Conservation (phyloP, 2,329 filamentous ascomycete genomes). For the Penicillium sp. region DNA sequence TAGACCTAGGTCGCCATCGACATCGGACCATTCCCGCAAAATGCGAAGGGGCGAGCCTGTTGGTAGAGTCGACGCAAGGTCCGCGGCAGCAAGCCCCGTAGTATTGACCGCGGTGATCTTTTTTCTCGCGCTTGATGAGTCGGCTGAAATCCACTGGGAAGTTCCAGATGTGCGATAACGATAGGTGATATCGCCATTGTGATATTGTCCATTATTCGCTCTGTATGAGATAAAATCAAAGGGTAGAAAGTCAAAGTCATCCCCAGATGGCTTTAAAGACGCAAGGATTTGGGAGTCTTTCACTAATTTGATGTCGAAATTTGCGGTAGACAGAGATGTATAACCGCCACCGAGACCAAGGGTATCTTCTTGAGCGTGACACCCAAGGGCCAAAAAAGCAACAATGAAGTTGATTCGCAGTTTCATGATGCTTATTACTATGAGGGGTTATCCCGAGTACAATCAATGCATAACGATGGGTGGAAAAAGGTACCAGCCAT, state of each 20-base stretch:
- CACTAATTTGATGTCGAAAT: conserved; percentile 51
- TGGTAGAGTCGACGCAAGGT: conserved; percentile 50
- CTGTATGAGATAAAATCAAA: conserved; percentile 55
- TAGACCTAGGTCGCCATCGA: conserved; percentile 56
- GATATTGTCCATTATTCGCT: conserved; percentile 59
- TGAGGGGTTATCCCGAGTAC: not conserved
- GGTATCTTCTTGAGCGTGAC: conserved; percentile 31
- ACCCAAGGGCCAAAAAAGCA: conserved; percentile 2
- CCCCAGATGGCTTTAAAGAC: conserved; percentile 49
- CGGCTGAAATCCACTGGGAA: conserved; percentile 51
- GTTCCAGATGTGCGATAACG: conserved; percentile 53
- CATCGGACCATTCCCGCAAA: conserved; percentile 57
- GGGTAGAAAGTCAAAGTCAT: conserved; percentile 60
- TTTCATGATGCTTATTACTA: conserved; percentile 2
- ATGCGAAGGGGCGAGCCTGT: conserved; percentile 47
- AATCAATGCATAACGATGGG: not conserved
- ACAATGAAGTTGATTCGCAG: not conserved
- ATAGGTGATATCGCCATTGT: conserved; percentile 62
- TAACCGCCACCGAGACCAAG: conserved; percentile 49
- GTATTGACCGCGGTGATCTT: conserved; percentile 38
- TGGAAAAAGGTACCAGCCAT: not conserved
- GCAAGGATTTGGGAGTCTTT: conserved; percentile 54
- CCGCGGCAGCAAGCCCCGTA: conserved; percentile 44
- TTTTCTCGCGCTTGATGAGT: conserved; percentile 51
- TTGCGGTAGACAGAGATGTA: conserved; percentile 44